Percentiles rank a stretch among this genome's conserved stretches.
Evolutionary conservation across 2,329 filamentous ascomycete species (phyloP).

Genomic region (Fusarium ramigenum): DNA sequence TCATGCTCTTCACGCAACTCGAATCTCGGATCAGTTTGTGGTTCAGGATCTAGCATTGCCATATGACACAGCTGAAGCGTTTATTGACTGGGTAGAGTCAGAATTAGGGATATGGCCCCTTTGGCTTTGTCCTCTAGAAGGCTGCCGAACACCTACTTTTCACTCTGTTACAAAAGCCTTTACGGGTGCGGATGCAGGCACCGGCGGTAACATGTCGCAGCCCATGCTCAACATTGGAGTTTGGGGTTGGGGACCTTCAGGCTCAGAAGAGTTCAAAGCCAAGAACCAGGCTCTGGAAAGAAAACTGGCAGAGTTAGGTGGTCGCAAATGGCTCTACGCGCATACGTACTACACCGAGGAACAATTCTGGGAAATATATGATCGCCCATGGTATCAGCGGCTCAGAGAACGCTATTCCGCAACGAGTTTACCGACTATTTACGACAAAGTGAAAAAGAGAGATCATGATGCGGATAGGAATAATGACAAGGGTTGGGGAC

Average conservation of each 20-base stretch:
- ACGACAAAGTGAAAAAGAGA: slow-evolving; percentile 71
- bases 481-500: neutral
- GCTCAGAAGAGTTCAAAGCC: slow-evolving; percentile 62
- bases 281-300: slow-evolving; percentile 74
- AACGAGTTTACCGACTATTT: slow-evolving; percentile 66
- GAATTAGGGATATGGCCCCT: slow-evolving; percentile 43
- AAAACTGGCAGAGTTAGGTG: slow-evolving; percentile 70
- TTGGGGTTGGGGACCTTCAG: slow-evolving; percentile 75
- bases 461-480: slow-evolving; percentile 42
- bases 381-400: slow-evolving; percentile 64
- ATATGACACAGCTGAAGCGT: slow-evolving; percentile 52
- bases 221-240: slow-evolving; percentile 69
- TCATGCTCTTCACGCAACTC: slow-evolving; percentile 67
- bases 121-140: slow-evolving; percentile 43
- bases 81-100: slow-evolving; percentile 43
- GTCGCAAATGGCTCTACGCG: slow-evolving; percentile 85
- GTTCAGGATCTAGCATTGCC: slow-evolving; percentile 72
- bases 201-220: slow-evolving; percentile 5
- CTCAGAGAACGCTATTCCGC: slow-evolving; percentile 69
- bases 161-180: slow-evolving; percentile 13
- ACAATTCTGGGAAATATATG: slow-evolving; percentile 72
- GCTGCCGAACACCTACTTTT: slow-evolving; percentile 33
- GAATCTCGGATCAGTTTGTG: slow-evolving; percentile 64
- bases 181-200: rapidly evolving
- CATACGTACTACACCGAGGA: slow-evolving; percentile 77